A percentile compares a stretch with the other conserved stretches of the same genome.
Conservation (phyloP, 1,284 basidiomycete species). For the Ustilago sp. region DNA sequence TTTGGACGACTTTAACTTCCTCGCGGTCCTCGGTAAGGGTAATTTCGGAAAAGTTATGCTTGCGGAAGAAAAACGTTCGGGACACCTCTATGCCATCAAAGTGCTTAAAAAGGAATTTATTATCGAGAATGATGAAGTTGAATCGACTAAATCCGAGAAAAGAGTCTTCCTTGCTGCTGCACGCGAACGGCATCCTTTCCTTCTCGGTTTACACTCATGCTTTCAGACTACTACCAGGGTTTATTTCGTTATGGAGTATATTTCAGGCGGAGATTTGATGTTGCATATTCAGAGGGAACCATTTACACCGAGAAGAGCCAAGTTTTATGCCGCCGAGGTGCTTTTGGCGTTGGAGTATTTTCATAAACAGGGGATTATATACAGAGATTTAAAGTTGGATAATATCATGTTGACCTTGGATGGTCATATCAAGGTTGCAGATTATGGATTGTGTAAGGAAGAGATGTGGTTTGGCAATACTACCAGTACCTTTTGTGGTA, state of each 20-base stretch:
- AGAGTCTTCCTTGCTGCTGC: slow-evolving; percentile 97
- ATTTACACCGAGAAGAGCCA: slow-evolving; percentile 85
- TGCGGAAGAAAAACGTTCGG: slow-evolving; percentile 94
- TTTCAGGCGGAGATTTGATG: slow-evolving; percentile 84
- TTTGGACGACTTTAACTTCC: slow-evolving; percentile 98
- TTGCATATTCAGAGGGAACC: slow-evolving; percentile 84
- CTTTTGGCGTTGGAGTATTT: slow-evolving; percentile 97
- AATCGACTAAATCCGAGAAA: slow-evolving; percentile 99
- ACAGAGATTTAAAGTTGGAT: slow-evolving; percentile 90
- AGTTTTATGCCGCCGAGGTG: slow-evolving; percentile 99
- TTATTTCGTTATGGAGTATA: slow-evolving; percentile 83
- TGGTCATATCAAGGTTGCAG: slow-evolving; percentile 98
- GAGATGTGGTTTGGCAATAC: slow-evolving; percentile 98
- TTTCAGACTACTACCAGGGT: slow-evolving; percentile 99
- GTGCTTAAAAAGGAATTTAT: slow-evolving; percentile 99
- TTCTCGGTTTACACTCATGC: slow-evolving; percentile 96
- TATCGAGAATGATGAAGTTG: slow-evolving; percentile 99
- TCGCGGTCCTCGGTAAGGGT: slow-evolving; percentile 97
- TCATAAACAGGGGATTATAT: slow-evolving; percentile 95
- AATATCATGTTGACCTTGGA: slow-evolving; percentile 97
- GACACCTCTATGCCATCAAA: slow-evolving; percentile 96
- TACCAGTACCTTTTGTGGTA: slow-evolving; percentile 99
- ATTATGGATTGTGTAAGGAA: slow-evolving; percentile 99
- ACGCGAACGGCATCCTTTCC: slow-evolving; percentile 94
- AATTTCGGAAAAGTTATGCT: slow-evolving; percentile 99